phyloP scores from a whole-genome alignment of 1,139 yeast genomes.

The Pichia sp. region DNA sequence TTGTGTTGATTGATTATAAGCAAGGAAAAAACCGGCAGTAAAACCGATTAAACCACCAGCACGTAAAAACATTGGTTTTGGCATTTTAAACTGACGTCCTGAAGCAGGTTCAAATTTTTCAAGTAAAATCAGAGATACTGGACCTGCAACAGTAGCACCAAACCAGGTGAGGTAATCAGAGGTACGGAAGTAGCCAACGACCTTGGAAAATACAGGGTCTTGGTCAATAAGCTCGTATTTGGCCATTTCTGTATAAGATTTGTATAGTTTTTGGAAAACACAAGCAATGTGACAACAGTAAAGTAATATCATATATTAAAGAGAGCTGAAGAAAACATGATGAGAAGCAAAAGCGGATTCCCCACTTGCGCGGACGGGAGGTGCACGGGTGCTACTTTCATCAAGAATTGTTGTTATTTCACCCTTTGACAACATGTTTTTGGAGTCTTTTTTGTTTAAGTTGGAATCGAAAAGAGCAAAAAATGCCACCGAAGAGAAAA shows the following conservation, averaged over 20 bases:
- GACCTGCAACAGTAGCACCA: conserved; percentile 56
- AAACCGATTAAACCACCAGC: conserved; percentile 56
- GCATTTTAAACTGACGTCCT: conserved; percentile 53
- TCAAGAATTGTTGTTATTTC: background rate
- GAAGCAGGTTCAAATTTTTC: conserved; percentile 59
- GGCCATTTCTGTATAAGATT: conserved; percentile 16
- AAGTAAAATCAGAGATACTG: conserved; percentile 53
- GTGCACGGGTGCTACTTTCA: background rate
- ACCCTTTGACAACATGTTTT: background rate
- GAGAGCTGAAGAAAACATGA: background rate
- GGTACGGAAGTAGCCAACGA: conserved; percentile 64
- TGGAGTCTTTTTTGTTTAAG: background rate
- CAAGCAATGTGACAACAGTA: background rate
- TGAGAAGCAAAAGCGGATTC: background rate
- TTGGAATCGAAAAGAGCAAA: background rate
- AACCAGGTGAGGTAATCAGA: conserved; percentile 65
- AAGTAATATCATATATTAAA: background rate
- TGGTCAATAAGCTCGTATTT: conserved; percentile 49
- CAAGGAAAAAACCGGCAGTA: conserved; percentile 64
- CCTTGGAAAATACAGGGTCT: conserved; percentile 73
- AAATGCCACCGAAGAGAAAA: conserved; percentile 21
- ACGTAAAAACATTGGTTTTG: conserved; percentile 55
- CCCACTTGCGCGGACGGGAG: background rate
- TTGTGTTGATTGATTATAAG: conserved; percentile 58
- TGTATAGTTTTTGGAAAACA: background rate